Evolutionary conservation across 2,329 filamentous ascomycete genomes (phyloP).

Genomic region (Fusarium papillatum): DNA sequence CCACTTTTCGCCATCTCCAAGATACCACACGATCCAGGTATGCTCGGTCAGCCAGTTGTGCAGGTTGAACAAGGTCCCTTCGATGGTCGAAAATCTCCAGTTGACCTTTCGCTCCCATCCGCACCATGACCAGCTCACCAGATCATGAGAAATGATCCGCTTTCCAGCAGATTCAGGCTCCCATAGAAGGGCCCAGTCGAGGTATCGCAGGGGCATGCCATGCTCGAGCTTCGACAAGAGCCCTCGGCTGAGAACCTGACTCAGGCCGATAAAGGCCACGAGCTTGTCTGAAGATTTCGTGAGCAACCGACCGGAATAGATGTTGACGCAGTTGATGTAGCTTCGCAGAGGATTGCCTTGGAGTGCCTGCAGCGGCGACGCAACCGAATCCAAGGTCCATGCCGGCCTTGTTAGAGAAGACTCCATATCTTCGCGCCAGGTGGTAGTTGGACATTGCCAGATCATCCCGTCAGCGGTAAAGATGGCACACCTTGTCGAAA

Average conservation of each 20-base stretch:
- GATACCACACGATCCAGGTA: background rate
- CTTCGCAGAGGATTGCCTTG: background rate
- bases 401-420: background rate
- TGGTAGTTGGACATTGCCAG: background rate
- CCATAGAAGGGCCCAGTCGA: background rate
- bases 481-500: background rate
- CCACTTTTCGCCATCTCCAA: background rate
- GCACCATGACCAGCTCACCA: background rate
- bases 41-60: background rate
- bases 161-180: background rate
- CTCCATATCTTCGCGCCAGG: background rate
- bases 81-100: background rate
- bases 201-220: background rate
- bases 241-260: background rate
- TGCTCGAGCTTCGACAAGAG: background rate
- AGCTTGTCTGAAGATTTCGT: background rate
- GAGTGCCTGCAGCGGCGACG: background rate
- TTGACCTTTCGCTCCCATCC: background rate
- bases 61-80: background rate
- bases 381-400: background rate
- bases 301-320: background rate
- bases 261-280: background rate
- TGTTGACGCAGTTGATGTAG: background rate
- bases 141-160: background rate
- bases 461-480: background rate